Evolutionary conservation across 1,139 yeast genomes (phyloP).

Genomic region (Sugiyamaella pinicola): DNA sequence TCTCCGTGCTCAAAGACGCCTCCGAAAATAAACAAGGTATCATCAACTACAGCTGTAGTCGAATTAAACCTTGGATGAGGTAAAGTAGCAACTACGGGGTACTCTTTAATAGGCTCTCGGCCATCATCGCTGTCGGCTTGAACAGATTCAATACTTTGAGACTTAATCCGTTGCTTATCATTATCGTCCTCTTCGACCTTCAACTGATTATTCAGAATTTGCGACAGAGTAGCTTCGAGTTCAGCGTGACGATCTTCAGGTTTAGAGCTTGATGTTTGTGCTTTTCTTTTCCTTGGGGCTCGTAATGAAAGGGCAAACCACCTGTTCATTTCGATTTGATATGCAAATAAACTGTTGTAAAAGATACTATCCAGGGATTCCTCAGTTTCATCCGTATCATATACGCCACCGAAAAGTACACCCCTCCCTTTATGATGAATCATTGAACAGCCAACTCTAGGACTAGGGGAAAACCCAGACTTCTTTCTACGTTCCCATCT

Average conservation of each 20-base stretch:
- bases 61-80: constrained; percentile 94
- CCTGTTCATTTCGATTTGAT: constrained; percentile 82
- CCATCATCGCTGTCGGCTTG: constrained; percentile 39
- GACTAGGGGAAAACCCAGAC: constrained; percentile 85
- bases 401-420: constrained; percentile 92
- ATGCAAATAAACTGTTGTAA: constrained; percentile 77
- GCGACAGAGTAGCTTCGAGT: constrained; percentile 75
- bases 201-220: constrained; percentile 61
- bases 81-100: constrained; percentile 58
- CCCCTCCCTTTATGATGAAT: constrained; percentile 92
- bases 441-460: constrained; percentile 95
- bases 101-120: constrained; percentile 50
- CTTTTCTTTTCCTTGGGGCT: constrained; percentile 57
- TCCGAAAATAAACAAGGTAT: constrained; percentile 81
- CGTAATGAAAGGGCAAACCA: constrained; percentile 81
- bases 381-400: constrained; percentile 92
- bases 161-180: constrained; percentile 45
- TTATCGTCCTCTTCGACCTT: constrained; percentile 62
- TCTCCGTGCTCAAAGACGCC: constrained; percentile 92
- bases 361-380: constrained; percentile 85
- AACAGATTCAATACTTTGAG: neutral
- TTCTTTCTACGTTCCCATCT: constrained; percentile 89
- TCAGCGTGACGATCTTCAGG: constrained; percentile 66
- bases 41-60: constrained; percentile 82
- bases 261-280: constrained; percentile 30